Evolutionary conservation across 495 filamentous ascomycete genomes (phyloP), one percentile per base, ranked within the genome.

Genomic region (Apodospora peruviana): DNA sequence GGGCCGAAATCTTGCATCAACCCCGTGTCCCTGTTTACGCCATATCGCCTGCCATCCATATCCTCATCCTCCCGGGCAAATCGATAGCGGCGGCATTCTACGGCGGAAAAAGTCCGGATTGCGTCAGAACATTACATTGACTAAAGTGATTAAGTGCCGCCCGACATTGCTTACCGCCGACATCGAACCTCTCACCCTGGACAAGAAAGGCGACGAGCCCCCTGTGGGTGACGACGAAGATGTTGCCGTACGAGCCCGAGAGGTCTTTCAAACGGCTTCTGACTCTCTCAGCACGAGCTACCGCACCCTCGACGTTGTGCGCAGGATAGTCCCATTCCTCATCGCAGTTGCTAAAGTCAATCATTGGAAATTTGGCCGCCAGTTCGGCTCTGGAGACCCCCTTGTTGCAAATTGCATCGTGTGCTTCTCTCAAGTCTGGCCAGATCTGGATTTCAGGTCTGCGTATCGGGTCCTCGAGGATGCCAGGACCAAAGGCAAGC

Each of bases 401-500:
- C 12, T 27, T 16, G 34, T 47, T 47, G 45, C 20, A 47, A 12
- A 27, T 25, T 7, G 34, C 34, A 21, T 20, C 25, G 11, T 27
- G 34, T 4, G 45, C 19, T 36, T 39, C 45, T 11, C 45, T 23
- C 36, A 47, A 36, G 12, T 47, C 45, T 11, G 34, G 34, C 45
- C 45, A 47, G 35, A 47, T n/a, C 35, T 47, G 36, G 16, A 47
- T 24, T 3, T 1, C 18, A 14, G 20, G 32, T 7, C 5, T 10
- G 16, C 11, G 16, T n/a, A 11, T 11, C 11, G 38, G 38, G n/a
- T 14, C 2, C 0, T 5, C 3, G 3, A 10, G 20, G 21, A 25
- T 3, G 5, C n/a, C n/a, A n/a, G 40, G 27, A n/a, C 3, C 37
- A 11, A 80, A 59, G 0, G 66, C 64, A 19, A 68, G 54, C 24